Evolutionary conservation across 176 grass and related monocot genomes (phyloP).

Genomic region (Triticum aestivum): IWGSC_CS_RefSeq_v2.1 NC_057806.1:464680161-464680660

Average conservation of each 20-base stretch:
- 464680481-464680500: background rate
- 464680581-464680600: too few species aligned
- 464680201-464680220: background rate
- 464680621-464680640: too few species aligned
- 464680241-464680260: conserved; percentile 16
- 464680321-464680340: background rate
- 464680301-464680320: background rate
- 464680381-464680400: background rate
- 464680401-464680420: background rate
- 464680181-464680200: conserved; percentile 23
- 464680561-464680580: background rate
- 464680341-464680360: conserved; percentile 10
- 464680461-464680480: conserved; percentile 27
- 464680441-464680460: conserved; percentile 28
- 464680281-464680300: background rate
- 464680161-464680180: background rate
- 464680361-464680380: background rate
- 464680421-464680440: background rate
- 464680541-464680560: background rate
- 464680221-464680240: background rate
- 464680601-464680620: too few species aligned
- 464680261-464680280: background rate
- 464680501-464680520: background rate
- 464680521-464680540: background rate
- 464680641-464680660: too few species aligned